These are phyloP conservation scores for Pichiaceae sp. DNA, from an alignment of 1,139 yeast genomes.

Conservation along the genomic window DNA sequence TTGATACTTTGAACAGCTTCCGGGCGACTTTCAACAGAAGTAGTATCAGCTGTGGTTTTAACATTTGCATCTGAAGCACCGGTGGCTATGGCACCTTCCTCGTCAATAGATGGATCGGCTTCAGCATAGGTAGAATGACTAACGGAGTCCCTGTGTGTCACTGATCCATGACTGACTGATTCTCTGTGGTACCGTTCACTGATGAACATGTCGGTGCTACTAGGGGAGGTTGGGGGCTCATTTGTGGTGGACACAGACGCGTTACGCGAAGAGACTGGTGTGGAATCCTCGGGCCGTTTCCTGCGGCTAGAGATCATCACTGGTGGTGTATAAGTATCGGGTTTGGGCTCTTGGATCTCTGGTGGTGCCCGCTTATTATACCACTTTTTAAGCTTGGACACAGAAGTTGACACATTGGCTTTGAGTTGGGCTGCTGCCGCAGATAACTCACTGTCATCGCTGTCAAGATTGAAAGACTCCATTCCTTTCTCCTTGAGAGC, in stretches of 20 bases:
- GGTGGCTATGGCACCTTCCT: neutral
- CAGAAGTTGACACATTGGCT: slow-evolving; percentile 30
- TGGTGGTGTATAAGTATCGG: slow-evolving; percentile 37
- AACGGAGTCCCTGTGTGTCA: too few species aligned
- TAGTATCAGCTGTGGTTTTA: neutral
- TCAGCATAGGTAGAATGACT: neutral
- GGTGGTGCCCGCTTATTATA: slow-evolving; percentile 36
- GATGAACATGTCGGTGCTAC: slow-evolving; percentile 13
- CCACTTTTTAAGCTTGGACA: slow-evolving; percentile 65
- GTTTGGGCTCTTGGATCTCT: slow-evolving; percentile 4
- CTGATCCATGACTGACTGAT: neutral
- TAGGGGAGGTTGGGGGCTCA: slow-evolving; percentile 5
- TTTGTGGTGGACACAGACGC: neutral
- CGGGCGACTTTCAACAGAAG: neutral
- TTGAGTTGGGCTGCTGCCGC: slow-evolving; percentile 7
- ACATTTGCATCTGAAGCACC: neutral
- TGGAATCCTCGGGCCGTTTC: slow-evolving; percentile 15
- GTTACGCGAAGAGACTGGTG: neutral
- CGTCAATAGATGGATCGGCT: neutral
- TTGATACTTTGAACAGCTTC: neutral
- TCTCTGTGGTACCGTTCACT: slow-evolving; percentile 9
- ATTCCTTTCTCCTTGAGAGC: neutral
- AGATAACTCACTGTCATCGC: slow-evolving; percentile 1
- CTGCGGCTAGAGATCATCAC: slow-evolving; percentile 60
- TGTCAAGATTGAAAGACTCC: neutral